Base-by-base conservation (phyloP, 2,329 filamentous ascomycete genomes). In the Aspergillus latus region DNA sequence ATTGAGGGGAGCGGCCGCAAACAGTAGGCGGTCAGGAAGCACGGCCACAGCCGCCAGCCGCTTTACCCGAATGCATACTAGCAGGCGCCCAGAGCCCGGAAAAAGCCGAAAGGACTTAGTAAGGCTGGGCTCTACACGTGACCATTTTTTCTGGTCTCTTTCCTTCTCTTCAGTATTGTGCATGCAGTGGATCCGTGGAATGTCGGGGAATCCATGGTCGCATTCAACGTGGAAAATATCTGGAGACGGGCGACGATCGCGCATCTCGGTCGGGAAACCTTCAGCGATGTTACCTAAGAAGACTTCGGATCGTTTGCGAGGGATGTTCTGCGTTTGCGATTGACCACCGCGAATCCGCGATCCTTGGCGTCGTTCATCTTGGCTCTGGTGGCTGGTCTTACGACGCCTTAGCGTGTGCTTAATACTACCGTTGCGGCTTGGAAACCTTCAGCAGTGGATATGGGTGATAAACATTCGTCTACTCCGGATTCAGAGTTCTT, bases 381-480 rank as follows among this genome's bases (percentile, higher is more conserved):
- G 49, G 54, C 44, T 49, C 34, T 45, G 45, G 54, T 49, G 54
- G 54, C 49, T 57, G 45, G 45, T 30, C 44, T 44, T 46, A 46
- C 26, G 43, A 39, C 39, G 29, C 26, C 46, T 57, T 57, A 53
- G 45, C 45, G 43, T 36, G 44, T 56, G 54, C 54, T 56, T 56
- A 56, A 42, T 56, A 29, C 44, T 34, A 52, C 43, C 6, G 8
- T 52, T 15, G 30, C 11, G 21, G 29, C 26, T 15, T 43, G 47
- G 28, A 16, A 49, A n/a, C 30, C 9, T 30, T 21, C 9, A 28
- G 9, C 26, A 45, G n/a, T 3, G 21, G n/a, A 28, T 8, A 7
- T 44, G 10, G 9, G 10, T 8, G 21, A 10, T 34, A 34, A 32
- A 32, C 30, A 32, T 36, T 16, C 16, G 21, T 21, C 21, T 21